Percentiles rank a stretch among this genome's conserved stretches.
phyloP scores from a whole-genome alignment of 2,329 filamentous ascomycete genomes.

The Fusarium sp. region DNA sequence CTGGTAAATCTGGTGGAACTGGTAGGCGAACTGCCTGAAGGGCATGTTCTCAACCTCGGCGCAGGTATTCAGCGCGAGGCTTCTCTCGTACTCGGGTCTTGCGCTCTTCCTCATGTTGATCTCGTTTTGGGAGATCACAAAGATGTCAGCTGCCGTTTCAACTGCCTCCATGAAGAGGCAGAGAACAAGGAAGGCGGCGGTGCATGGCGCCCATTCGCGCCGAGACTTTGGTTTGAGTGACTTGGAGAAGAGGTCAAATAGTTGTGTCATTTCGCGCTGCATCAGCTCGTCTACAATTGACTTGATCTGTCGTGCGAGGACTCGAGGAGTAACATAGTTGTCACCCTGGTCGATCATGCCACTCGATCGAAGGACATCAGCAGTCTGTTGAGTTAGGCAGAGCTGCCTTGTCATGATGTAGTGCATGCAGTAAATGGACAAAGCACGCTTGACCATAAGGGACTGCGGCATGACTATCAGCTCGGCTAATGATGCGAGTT shows the following conservation, averaged over 20 bases:
- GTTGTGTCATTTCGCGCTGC: constrained; percentile 61
- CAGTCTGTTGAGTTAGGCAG: constrained; percentile 60
- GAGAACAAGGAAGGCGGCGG: constrained; percentile 67
- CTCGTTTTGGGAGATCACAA: constrained; percentile 64
- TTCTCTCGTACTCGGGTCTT: constrained; percentile 54
- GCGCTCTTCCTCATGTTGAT: constrained; percentile 56
- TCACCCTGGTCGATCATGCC: constrained; percentile 59
- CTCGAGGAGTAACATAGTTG: constrained; percentile 62
- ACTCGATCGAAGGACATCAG: constrained; percentile 56
- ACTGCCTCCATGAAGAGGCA: constrained; percentile 70
- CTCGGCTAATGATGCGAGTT: constrained; percentile 19
- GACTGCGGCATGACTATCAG: constrained; percentile 50
- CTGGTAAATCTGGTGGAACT: constrained; percentile 71
- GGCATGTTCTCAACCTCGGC: constrained; percentile 68
- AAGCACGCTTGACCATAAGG: constrained; percentile 63
- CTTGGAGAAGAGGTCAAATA: constrained; percentile 66
- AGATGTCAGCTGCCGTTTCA: constrained; percentile 65
- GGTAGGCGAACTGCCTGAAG: constrained; percentile 70
- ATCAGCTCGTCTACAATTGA: constrained; percentile 67
- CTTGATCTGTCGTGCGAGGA: constrained; percentile 69
- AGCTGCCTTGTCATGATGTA: constrained; percentile 68
- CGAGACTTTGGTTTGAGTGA: constrained; percentile 66
- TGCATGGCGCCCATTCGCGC: constrained; percentile 67
- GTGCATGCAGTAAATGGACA: constrained; percentile 68
- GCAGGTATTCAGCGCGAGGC: constrained; percentile 60